phyloP scores from a whole-genome alignment of 2,329 filamentous ascomycete genomes.

The Aspergillus latus region DNA sequence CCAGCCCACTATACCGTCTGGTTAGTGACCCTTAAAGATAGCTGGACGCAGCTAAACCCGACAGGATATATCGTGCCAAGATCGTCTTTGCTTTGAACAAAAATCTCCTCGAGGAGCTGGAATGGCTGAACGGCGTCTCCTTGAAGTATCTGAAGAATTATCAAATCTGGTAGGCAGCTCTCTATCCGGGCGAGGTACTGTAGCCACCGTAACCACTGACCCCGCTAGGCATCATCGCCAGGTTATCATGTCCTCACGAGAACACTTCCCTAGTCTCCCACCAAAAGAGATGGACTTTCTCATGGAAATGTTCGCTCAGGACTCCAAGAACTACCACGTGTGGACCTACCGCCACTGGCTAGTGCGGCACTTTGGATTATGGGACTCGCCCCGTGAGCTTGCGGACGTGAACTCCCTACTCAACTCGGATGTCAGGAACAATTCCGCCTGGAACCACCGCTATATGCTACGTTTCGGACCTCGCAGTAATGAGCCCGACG shows the following conservation, averaged over 20 bases:
- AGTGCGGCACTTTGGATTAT: constrained; percentile 63
- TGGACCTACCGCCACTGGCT: constrained; percentile 90
- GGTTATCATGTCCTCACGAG: constrained; percentile 51
- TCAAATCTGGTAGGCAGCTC: constrained; percentile 73
- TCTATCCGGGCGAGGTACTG: no score
- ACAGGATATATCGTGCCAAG: constrained; percentile 75
- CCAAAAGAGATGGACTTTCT: constrained; percentile 73
- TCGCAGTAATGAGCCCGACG: constrained; percentile 42
- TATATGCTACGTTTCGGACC: constrained; percentile 87
- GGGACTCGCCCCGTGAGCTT: constrained; percentile 62
- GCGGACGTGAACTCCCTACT: constrained; percentile 71
- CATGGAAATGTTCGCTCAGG: constrained; percentile 73
- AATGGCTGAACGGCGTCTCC: constrained; percentile 83
- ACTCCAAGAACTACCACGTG: constrained; percentile 97
- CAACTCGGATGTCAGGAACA: constrained; percentile 82
- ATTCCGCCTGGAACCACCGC: constrained; percentile 95
- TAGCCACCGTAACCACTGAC: neutral
- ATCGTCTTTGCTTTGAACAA: constrained; percentile 68
- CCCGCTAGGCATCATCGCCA: constrained; percentile 58
- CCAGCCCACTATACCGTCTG: constrained; percentile 98
- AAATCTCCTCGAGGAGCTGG: constrained; percentile 69
- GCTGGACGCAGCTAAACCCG: no score
- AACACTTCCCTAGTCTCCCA: constrained; percentile 56
- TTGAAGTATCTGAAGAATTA: constrained; percentile 93
- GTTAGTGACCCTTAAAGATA: no score